Conservation (phyloP, 257 asterid species). For the Primulina eburnea region DNA sequence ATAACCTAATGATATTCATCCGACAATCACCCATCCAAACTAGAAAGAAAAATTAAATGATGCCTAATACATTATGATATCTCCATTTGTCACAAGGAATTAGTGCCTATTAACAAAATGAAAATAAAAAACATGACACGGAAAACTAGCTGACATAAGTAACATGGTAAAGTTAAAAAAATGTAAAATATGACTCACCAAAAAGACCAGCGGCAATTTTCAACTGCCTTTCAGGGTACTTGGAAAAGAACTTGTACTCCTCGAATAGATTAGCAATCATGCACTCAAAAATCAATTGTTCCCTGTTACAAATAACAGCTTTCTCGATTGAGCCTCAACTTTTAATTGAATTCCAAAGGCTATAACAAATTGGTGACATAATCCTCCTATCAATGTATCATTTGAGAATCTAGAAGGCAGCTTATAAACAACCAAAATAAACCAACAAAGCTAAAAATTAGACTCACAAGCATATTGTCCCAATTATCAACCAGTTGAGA, state of each 20-base stretch:
- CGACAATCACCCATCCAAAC: neutral
- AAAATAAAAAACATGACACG: conserved; percentile 4
- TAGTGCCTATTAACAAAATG: neutral
- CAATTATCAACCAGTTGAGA: conserved; percentile 3
- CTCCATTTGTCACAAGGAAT: neutral
- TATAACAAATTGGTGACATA: conserved; percentile 5
- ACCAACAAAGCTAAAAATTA: conserved; percentile 8
- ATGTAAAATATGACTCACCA: conserved; percentile 51
- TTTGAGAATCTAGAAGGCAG: conserved; percentile 11
- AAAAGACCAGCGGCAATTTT: conserved; percentile 75
- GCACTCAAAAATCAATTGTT: conserved; percentile 69
- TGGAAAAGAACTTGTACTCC: conserved; percentile 79
- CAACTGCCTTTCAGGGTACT: conserved; percentile 90
- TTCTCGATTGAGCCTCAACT: conserved; percentile 18
- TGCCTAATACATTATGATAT: neutral
- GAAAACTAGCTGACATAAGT: neutral
- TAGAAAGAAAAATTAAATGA: too few species aligned
- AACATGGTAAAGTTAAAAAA: neutral
- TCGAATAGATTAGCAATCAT: conserved; percentile 85
- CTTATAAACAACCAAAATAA: neutral
- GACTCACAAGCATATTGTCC: conserved; percentile 8
- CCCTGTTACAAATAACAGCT: conserved; percentile 56
- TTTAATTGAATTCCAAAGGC: conserved; percentile 8
- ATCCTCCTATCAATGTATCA: neutral
- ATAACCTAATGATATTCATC: neutral